Base-by-base conservation (phyloP, 2,329 filamentous ascomycete genomes). In the Piedraia hortae region DNA sequence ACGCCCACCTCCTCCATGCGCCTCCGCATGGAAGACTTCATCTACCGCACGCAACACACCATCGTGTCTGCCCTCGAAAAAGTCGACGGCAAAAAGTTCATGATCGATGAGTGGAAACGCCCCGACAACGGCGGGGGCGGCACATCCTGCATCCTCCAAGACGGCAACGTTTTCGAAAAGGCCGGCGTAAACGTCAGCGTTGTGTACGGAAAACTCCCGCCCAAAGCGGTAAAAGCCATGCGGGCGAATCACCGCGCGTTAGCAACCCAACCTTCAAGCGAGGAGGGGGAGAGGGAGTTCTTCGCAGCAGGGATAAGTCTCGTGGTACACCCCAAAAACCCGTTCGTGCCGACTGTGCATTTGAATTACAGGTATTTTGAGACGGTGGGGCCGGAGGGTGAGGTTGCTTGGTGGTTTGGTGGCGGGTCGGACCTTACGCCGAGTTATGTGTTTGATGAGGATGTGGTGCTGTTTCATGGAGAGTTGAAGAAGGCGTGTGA, bases 351-450 rank as follows among this genome's bases (percentile, higher is more conserved):
- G 1, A 97, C 85, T 0, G 85, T 97, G 10, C 85, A 97, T 46
- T 59, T 97, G 35, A 97, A 97, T 54, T 93, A 93, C 55, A 67
- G 85, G 26, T 97, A 97, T 50, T 97, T 97, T 41, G 85, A 97
- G 53, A 97, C 85, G 1, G 72, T 74, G 28, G 72, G 82, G 36
- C 62, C 71, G 5, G 70, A 82, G 35, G 77, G 73, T 19, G 71
- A 57, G 32, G 68, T 57, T 23, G 71, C 78, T 5, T 97, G 85
- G 82, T 97, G 85, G 85, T 97, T 90, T 38, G 85, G 85, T 31
- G 85, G 85, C 22, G 85, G 85, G 25, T 80, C 75, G 23, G 85
- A 97, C 46, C 50, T 97, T 34, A 97, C 85, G 7, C 85, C 85
- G 0, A 66, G 61, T 17, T 97, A 93, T 43, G 62, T 97, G 14